These are phyloP conservation scores for Neonectria hederae DNA, from an alignment of 2,329 filamentous ascomycete genomes.

Conservation along the genomic window DNA sequence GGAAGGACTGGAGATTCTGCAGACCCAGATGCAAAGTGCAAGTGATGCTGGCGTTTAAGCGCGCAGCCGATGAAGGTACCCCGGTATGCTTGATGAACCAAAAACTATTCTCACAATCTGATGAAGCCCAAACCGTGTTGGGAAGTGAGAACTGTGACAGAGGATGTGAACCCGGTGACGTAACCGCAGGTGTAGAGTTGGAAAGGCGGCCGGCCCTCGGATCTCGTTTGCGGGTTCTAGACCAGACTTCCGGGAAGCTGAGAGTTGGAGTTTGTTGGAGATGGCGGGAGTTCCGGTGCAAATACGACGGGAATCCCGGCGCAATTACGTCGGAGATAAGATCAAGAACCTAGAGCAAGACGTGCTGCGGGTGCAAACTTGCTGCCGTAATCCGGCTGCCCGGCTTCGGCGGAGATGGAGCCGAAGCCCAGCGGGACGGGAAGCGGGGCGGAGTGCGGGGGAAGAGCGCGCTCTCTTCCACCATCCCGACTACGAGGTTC, in stretches of 20 bases:
- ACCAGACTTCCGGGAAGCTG: background rate
- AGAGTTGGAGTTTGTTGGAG: background rate
- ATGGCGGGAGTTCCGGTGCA: constrained; percentile 17
- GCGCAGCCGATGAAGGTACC: background rate
- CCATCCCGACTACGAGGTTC: constrained; percentile 13
- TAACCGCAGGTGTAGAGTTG: background rate
- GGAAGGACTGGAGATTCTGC: background rate
- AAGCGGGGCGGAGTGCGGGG: constrained; percentile 25
- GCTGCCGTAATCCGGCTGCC: constrained; percentile 23
- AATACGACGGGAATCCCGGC: constrained; percentile 23
- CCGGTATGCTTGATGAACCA: background rate
- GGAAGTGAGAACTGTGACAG: background rate
- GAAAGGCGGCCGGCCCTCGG: background rate
- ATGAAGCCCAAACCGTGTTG: background rate
- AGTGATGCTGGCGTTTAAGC: background rate
- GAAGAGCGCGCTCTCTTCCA: background rate
- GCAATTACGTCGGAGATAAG: constrained; percentile 23
- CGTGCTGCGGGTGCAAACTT: background rate
- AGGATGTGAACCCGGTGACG: background rate
- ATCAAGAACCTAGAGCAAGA: background rate
- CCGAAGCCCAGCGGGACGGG: constrained; percentile 17
- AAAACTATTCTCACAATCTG: background rate
- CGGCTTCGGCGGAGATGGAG: constrained; percentile 21
- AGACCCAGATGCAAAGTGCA: background rate
- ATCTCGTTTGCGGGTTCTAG: background rate